Conservation (phyloP, 495 filamentous ascomycete genomes). For the Cercophora sp. region DNA sequence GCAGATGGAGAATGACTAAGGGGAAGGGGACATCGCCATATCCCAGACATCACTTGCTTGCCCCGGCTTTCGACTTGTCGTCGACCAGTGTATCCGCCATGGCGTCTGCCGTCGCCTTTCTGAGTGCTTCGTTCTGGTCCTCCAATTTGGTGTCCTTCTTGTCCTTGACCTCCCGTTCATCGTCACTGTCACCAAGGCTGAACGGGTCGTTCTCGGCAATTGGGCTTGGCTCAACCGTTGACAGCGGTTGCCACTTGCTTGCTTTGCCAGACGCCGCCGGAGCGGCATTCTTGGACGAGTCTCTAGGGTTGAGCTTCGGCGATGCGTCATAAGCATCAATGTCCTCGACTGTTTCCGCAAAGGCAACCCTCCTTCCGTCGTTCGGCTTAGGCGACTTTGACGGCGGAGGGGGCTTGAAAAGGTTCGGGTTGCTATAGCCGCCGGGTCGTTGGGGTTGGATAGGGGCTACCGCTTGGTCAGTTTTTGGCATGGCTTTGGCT, state of each 20-base stretch:
- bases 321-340: conserved; percentile 68
- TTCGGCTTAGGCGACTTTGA: conserved; percentile 54
- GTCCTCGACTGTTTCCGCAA: conserved; percentile 71
- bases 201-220: conserved; percentile 92
- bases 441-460: conserved; percentile 39
- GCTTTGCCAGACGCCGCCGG: conserved; percentile 48
- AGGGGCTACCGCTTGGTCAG: too few relatives aligned
- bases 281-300: conserved; percentile 23
- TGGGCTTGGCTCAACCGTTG: conserved; percentile 80
- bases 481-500: too few relatives aligned
- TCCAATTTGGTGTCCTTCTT: conserved; percentile 51
- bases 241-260: conserved; percentile 96
- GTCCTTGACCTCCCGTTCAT: conserved; percentile 67
- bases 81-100: conserved; percentile 52
- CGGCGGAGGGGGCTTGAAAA: conserved; percentile 70
- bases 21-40: not conserved
- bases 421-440: conserved; percentile 69
- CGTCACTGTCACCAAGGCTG: conserved; percentile 91
- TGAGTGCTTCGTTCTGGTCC: conserved; percentile 67
- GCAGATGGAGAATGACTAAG: too few relatives aligned
- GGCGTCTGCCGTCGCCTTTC: conserved; percentile 65
- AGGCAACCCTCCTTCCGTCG: conserved; percentile 71
- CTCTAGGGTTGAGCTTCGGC: conserved; percentile 41
- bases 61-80: conserved; percentile 19
- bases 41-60: conserved; percentile 17